Conservation (phyloP, 441 rosid species). For the Syzygium syzygioides region DNA sequence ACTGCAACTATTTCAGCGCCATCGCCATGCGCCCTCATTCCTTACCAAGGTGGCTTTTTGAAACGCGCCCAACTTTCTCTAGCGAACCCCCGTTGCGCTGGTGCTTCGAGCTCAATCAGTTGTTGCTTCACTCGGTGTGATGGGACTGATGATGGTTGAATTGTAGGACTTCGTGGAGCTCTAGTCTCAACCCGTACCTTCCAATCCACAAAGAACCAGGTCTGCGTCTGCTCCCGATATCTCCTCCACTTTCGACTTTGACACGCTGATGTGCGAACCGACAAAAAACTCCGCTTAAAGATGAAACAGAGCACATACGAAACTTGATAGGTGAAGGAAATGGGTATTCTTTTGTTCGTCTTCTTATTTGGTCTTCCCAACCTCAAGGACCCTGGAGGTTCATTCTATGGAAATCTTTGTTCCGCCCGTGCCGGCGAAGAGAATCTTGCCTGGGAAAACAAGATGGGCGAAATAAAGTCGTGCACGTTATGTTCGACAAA, state of each 20-base stretch:
- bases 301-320: neutral
- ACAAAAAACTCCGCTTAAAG: neutral
- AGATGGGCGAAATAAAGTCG: neutral
- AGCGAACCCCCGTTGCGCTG: neutral
- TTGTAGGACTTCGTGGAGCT: conserved; percentile 20
- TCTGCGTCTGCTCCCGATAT: neutral
- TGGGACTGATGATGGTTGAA: conserved; percentile 4
- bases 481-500: conserved; percentile 27
- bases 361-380: neutral
- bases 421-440: neutral
- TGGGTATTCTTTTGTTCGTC: neutral
- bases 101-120: neutral
- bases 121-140: neutral
- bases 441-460: neutral
- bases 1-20: conserved; percentile 25
- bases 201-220: conserved; percentile 29
- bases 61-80: neutral
- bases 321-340: neutral
- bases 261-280: neutral
- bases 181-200: conserved; percentile 11
- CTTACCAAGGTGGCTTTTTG: conserved; percentile 31
- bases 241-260: neutral
- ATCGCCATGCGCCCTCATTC: conserved; percentile 26
- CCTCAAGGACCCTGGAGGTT: neutral
- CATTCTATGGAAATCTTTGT: neutral